Conservation (phyloP, 805 yeast species). For the Schwanniomyces vanrijiae region DNA sequence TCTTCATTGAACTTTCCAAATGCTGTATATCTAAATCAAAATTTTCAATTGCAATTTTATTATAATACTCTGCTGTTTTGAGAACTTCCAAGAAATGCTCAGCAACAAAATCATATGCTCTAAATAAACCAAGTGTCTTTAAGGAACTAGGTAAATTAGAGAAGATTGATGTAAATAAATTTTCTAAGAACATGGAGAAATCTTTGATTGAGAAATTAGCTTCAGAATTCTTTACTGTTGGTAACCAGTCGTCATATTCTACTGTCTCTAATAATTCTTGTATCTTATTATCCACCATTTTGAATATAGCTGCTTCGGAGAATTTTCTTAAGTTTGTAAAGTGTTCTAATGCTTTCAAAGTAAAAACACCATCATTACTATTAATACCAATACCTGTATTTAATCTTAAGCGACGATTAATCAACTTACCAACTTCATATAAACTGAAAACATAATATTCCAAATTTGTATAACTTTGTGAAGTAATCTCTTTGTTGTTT, state of each 20-base stretch:
- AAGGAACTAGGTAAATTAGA: conserved; percentile 78
- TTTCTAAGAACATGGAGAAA: conserved; percentile 80
- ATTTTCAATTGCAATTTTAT: conserved; percentile 63
- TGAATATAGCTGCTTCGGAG: conserved; percentile 80
- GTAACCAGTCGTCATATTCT: conserved; percentile 78
- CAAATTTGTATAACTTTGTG: conserved; percentile 84
- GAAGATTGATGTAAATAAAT: conserved; percentile 82
- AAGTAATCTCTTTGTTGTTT: conserved; percentile 82
- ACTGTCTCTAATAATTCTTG: conserved; percentile 79
- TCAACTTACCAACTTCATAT: conserved; percentile 57
- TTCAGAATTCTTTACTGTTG: conserved; percentile 48
- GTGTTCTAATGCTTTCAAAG: conserved; percentile 49
- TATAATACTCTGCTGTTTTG: conserved; percentile 53
- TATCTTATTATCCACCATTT: conserved; percentile 77
- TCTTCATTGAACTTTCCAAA: conserved; percentile 57
- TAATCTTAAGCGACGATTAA: conserved; percentile 34
- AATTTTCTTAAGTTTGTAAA: conserved; percentile 60
- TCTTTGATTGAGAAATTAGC: conserved; percentile 79
- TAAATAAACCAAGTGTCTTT: conserved; percentile 74
- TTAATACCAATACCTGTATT: conserved; percentile 43
- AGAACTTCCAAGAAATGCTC: conserved; percentile 64
- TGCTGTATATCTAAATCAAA: conserved; percentile 80
- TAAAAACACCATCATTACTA: conserved; percentile 37
- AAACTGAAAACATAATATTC: conserved; percentile 83
- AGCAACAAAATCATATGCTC: conserved; percentile 84